Percentiles rank a stretch among this genome's conserved stretches.
phyloP scores from a whole-genome alignment of 2,329 filamentous ascomycete species.

The Didymella segeticola region DNA sequence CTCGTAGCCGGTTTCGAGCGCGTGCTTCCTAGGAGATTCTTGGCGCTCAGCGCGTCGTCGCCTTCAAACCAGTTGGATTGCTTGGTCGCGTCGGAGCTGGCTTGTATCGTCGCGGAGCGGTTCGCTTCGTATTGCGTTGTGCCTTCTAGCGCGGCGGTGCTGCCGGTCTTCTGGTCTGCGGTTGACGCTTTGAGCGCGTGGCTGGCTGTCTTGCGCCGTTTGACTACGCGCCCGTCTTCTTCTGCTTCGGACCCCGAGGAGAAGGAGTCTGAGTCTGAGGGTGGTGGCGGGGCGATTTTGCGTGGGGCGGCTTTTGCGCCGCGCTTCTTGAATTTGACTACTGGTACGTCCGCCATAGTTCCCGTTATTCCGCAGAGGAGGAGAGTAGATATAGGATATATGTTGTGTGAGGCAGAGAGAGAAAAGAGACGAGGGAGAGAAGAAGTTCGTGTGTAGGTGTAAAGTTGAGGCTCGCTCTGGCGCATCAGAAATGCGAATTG shows the following conservation, averaged over 20 bases:
- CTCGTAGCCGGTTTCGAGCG: constrained; percentile 47
- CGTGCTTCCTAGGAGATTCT: constrained; percentile 67
- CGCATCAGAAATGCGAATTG: too few species aligned
- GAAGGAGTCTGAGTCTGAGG: constrained; percentile 60
- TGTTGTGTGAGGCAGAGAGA: too few species aligned
- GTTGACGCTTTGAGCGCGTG: constrained; percentile 71
- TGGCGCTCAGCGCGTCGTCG: constrained; percentile 56
- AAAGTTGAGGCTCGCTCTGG: too few species aligned
- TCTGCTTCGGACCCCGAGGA: constrained; percentile 79
- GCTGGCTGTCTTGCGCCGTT: constrained; percentile 75
- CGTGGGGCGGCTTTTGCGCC: constrained; percentile 77
- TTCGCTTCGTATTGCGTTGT: constrained; percentile 67
- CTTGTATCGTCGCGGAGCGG: constrained; percentile 66
- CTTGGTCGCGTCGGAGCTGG: constrained; percentile 87
- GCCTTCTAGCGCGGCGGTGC: constrained; percentile 44
- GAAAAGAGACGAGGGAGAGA: too few species aligned
- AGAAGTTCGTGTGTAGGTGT: too few species aligned
- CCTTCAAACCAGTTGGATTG: constrained; percentile 85
- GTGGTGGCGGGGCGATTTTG: constrained; percentile 83
- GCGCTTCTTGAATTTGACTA: constrained; percentile 86
- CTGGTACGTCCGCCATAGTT: constrained; percentile 52
- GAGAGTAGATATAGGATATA: too few species aligned
- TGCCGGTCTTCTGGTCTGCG: constrained; percentile 57
- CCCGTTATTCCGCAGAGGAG: background rate
- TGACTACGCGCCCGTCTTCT: constrained; percentile 71